Conservation (phyloP, 2,329 filamentous ascomycete species). For the Colletotrichum musicola region DNA sequence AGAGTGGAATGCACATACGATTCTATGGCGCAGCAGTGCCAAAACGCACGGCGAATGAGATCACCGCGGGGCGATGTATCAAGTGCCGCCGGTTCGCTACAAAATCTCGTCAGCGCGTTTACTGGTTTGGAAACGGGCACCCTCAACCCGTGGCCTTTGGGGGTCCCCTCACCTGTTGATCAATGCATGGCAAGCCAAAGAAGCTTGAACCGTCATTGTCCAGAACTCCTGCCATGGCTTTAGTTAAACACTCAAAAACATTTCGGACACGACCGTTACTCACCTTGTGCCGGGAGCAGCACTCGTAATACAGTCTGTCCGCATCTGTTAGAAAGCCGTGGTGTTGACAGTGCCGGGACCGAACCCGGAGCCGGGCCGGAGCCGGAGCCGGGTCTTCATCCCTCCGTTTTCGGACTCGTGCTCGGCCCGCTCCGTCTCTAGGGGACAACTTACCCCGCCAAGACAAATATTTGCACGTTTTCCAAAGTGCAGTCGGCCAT, state of each 20-base stretch:
- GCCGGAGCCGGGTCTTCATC: constrained; percentile 22
- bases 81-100: constrained; percentile 59
- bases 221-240: constrained; percentile 65
- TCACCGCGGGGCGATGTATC: constrained; percentile 60
- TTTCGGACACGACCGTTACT: background rate
- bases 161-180: constrained; percentile 60
- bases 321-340: background rate
- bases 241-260: background rate
- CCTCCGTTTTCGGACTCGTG: background rate
- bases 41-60: constrained; percentile 67
- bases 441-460: constrained; percentile 62
- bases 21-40: constrained; percentile 69
- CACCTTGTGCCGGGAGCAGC: constrained; percentile 52
- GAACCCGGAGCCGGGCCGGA: background rate
- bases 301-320: constrained; percentile 64
- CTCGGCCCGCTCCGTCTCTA: background rate
- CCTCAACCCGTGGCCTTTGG: background rate
- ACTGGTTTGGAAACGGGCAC: background rate
- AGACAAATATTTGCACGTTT: constrained; percentile 69
- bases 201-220: constrained; percentile 68
- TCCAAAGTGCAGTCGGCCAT: constrained; percentile 68
- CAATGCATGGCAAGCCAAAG: constrained; percentile 67
- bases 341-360: background rate
- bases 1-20: constrained; percentile 52
- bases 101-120: constrained; percentile 5